Percentiles rank a stretch among this genome's conserved stretches.
Evolutionary conservation across 2,329 filamentous ascomycete species (phyloP).

Genomic region (Gyromitra esculenta): DNA sequence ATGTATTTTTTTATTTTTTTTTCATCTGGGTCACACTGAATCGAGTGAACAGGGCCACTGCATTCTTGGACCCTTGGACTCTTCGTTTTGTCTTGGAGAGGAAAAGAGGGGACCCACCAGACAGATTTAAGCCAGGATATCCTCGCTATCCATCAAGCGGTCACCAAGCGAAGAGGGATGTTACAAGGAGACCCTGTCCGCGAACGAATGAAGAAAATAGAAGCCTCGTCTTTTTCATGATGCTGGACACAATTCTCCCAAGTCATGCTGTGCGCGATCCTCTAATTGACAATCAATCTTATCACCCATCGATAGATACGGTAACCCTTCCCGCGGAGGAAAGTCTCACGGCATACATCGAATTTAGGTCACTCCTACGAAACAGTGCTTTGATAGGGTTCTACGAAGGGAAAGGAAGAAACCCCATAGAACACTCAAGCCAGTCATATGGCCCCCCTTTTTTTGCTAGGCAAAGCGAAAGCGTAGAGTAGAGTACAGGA

Average conservation of each 20-base stretch:
- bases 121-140: constrained; percentile 23
- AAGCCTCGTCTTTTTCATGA: constrained; percentile 30
- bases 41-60: constrained; percentile 9
- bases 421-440: constrained; percentile 27
- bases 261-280: constrained; percentile 25
- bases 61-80: constrained; percentile 30
- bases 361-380: constrained; percentile 30
- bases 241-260: constrained; percentile 13
- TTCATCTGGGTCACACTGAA: constrained; percentile 25
- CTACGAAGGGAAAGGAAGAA: constrained; percentile 17
- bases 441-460: constrained; percentile 45
- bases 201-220: constrained; percentile 13
- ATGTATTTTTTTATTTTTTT: constrained; percentile 11
- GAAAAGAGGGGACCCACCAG: constrained; percentile 42
- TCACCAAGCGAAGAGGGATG: constrained; percentile 29
- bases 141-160: background rate
- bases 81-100: constrained; percentile 27
- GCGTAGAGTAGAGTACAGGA: constrained; percentile 10
- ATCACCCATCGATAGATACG: constrained; percentile 39
- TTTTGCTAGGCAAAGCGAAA: constrained; percentile 9
- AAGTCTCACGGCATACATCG: constrained; percentile 41
- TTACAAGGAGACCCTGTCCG: constrained; percentile 25
- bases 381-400: constrained; percentile 30
- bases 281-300: constrained; percentile 45
- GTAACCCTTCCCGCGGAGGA: constrained; percentile 42